Percentiles rank a stretch among this genome's conserved stretches.
Evolutionary conservation across 2,329 filamentous ascomycete species (phyloP).

Genomic region (Cladosporium velox): DNA sequence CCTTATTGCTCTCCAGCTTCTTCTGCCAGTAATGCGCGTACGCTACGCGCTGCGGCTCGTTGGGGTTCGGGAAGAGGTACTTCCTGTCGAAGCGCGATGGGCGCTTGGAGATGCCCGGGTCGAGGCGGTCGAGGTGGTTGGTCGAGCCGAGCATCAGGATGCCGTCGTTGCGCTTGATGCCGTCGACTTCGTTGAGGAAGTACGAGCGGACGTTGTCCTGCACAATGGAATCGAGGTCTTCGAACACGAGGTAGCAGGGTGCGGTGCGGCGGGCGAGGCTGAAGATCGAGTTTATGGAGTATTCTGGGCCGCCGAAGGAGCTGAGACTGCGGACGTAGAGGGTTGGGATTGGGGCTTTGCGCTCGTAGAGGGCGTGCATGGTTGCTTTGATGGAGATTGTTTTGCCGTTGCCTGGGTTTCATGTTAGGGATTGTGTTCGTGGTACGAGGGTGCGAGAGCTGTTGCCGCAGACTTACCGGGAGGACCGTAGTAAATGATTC

Average conservation of each 20-base stretch:
- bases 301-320: slow-evolving; percentile 57
- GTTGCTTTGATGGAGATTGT: slow-evolving; percentile 71
- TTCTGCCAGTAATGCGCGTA: slow-evolving; percentile 67
- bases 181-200: slow-evolving; percentile 74
- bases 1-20: slow-evolving; percentile 58
- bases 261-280: slow-evolving; percentile 61
- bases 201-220: slow-evolving; percentile 62
- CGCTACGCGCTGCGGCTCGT: slow-evolving; percentile 54
- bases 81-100: slow-evolving; percentile 68
- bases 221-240: slow-evolving; percentile 70
- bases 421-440: slow-evolving; percentile 44
- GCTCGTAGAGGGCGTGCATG: slow-evolving; percentile 63
- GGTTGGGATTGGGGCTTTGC: slow-evolving; percentile 57
- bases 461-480: slow-evolving; percentile 40
- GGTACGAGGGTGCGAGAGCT: background rate
- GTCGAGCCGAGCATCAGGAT: slow-evolving; percentile 61
- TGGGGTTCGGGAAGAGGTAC: slow-evolving; percentile 64
- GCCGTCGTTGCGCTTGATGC: slow-evolving; percentile 68
- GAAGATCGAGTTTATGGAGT: slow-evolving; percentile 58
- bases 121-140: slow-evolving; percentile 61
- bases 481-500: slow-evolving; percentile 67
- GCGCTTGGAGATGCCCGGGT: slow-evolving; percentile 64
- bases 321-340: slow-evolving; percentile 61
- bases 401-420: slow-evolving; percentile 58
- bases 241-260: slow-evolving; percentile 70